phyloP scores from a whole-genome alignment of 805 yeast genomes.

The Suhomyces xylopsoci region DNA sequence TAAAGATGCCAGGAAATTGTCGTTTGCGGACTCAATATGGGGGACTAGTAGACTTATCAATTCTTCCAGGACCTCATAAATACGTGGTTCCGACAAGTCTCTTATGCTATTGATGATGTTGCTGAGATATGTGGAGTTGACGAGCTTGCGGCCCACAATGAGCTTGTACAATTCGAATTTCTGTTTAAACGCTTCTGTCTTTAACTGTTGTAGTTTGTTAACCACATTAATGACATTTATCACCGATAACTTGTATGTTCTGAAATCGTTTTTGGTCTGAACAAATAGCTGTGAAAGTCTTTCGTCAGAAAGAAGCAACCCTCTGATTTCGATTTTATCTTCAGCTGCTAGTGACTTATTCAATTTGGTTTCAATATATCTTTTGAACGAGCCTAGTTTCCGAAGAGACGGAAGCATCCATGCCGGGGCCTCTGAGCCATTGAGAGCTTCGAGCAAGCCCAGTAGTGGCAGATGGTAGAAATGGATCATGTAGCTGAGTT shows the following conservation, averaged over 20 bases:
- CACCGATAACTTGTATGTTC: constrained; percentile 22
- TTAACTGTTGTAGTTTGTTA: constrained; percentile 10
- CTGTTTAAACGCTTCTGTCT: constrained; percentile 8
- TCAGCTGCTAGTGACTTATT: constrained; percentile 2
- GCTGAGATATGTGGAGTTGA: constrained; percentile 23
- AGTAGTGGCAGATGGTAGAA: constrained; percentile 39
- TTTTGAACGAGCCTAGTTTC: constrained; percentile 37
- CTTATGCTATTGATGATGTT: constrained; percentile 14
- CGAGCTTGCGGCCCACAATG: constrained; percentile 25
- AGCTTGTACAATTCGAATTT: constrained; percentile 30
- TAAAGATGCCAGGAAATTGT: neutral
- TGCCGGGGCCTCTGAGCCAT: constrained; percentile 1
- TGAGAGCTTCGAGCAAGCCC: constrained; percentile 14
- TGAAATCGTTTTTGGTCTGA: constrained; percentile 17
- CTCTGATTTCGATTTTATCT: constrained; percentile 13
- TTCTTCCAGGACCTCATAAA: neutral
- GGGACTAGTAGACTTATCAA: neutral
- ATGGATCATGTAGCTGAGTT: constrained; percentile 37
- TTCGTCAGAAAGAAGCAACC: constrained; percentile 15
- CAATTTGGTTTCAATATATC: constrained; percentile 23
- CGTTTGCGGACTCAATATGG: neutral
- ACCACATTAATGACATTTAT: constrained; percentile 25
- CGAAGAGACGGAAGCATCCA: constrained; percentile 24
- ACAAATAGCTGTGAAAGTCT: constrained; percentile 12
- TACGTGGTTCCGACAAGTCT: neutral